Evolutionary conservation across 139 green algal species (phyloP).

Genomic region (Dunaliella sp.): DNA sequence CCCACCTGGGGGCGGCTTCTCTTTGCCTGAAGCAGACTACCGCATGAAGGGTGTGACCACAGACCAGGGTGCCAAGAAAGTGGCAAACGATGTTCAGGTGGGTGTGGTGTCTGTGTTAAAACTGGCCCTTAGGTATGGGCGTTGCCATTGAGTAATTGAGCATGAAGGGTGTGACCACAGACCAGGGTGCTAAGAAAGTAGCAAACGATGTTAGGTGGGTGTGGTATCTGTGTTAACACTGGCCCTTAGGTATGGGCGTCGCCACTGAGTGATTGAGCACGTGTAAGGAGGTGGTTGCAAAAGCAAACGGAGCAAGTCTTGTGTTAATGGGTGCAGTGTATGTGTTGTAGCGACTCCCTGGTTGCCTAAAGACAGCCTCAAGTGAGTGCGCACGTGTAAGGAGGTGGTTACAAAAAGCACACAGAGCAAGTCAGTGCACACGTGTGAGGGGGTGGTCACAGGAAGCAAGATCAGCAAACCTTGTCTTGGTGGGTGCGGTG

Average conservation of each 20-base stretch:
- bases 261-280: too few relatives aligned
- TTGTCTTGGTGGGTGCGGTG: neutral
- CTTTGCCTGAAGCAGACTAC: conserved; percentile 10
- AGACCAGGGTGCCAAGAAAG: conserved; percentile 1
- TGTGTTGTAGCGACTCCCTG: too few relatives aligned
- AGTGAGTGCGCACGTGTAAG: too few relatives aligned
- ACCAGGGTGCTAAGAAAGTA: neutral
- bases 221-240: neutral
- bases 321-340: too few relatives aligned
- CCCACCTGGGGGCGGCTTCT: conserved; percentile 34
- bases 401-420: too few relatives aligned
- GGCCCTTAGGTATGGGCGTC: neutral
- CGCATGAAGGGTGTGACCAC: conserved; percentile 1
- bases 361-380: too few relatives aligned
- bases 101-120: neutral
- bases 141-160: neutral
- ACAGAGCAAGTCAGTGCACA: too few relatives aligned
- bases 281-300: too few relatives aligned
- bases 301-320: too few relatives aligned
- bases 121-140: neutral
- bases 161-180: neutral
- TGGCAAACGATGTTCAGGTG: conserved; percentile 17
- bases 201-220: neutral
- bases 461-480: too few relatives aligned
- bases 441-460: too few relatives aligned